A percentile compares a stretch with the other conserved stretches of the same genome.
Conservation (phyloP, 2,329 filamentous ascomycete genomes). For the Penicillium sp. region DNA sequence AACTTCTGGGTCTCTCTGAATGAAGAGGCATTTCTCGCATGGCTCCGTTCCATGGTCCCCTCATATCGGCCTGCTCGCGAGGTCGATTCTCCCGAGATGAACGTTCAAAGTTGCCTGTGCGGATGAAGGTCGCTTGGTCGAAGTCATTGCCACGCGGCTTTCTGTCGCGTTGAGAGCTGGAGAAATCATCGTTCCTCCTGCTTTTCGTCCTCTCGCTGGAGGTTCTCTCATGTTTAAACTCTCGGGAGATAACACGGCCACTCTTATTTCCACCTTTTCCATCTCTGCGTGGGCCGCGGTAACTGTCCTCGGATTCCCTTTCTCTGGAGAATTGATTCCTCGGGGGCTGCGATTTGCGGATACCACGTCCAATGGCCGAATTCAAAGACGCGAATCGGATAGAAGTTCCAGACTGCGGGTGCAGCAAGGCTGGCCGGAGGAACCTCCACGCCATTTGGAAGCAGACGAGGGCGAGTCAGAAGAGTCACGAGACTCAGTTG, state of each 20-base stretch:
- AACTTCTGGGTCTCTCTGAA: neutral
- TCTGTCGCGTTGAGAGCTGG: neutral
- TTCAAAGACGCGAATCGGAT: constrained; percentile 57
- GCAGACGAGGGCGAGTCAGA: constrained; percentile 21
- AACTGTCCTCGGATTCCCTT: neutral
- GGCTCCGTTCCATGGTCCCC: constrained; percentile 2
- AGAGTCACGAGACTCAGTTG: neutral
- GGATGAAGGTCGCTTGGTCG: constrained; percentile 38
- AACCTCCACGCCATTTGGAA: constrained; percentile 21
- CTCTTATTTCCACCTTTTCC: neutral
- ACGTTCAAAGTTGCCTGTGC: constrained; percentile 34
- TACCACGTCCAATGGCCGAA: constrained; percentile 71
- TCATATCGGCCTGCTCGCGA: neutral
- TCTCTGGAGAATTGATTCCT: constrained; percentile 4
- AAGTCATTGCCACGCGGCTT: constrained; percentile 16
- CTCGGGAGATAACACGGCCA: neutral
- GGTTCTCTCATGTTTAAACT: neutral
- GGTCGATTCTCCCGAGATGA: constrained; percentile 28
- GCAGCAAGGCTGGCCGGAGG: neutral
- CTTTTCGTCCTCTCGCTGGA: neutral
- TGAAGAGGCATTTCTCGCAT: constrained; percentile 1
- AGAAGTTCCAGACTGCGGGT: neutral
- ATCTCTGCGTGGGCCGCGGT: constrained; percentile 4
- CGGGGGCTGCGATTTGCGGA: constrained; percentile 53
- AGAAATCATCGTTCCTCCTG: neutral